Evolutionary conservation across 345 rosid genomes (phyloP).

Genomic region (Pistacia vera): DNA sequence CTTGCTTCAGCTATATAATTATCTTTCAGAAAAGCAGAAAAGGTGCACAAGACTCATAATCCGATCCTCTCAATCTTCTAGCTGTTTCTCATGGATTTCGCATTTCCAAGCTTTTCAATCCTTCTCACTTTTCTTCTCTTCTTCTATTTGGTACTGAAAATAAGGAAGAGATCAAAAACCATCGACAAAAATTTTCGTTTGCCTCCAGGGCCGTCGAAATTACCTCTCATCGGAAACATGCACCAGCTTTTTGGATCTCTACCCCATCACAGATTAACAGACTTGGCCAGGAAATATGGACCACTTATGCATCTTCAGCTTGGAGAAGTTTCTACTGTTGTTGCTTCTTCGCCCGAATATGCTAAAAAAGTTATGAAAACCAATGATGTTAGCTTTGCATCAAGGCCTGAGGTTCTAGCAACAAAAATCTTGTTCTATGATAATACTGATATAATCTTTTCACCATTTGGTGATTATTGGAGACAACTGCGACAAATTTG

Average conservation of each 20-base stretch:
- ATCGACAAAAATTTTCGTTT: background rate
- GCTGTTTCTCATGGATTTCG: background rate
- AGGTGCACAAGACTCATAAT: too few relatives aligned
- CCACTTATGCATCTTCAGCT: constrained; percentile 28
- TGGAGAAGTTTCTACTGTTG: constrained; percentile 21
- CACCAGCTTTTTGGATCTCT: constrained; percentile 24
- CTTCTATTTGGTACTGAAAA: background rate
- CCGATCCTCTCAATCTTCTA: too few relatives aligned
- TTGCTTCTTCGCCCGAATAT: constrained; percentile 29
- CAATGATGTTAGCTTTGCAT: constrained; percentile 27
- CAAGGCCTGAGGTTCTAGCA: constrained; percentile 20
- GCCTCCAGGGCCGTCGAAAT: constrained; percentile 41
- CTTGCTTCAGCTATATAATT: too few relatives aligned
- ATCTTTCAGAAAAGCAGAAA: too few relatives aligned
- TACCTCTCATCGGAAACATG: constrained; percentile 39
- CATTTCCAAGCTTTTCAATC: background rate
- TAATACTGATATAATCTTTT: constrained; percentile 2
- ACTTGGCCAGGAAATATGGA: constrained; percentile 20
- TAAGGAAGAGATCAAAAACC: background rate
- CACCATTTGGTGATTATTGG: constrained; percentile 19
- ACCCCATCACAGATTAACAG: constrained; percentile 24
- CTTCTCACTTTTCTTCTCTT: constrained; percentile 3
- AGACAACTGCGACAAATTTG: constrained; percentile 14
- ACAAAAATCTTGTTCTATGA: constrained; percentile 12
- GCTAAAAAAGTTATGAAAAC: constrained; percentile 37